Percentiles rank a stretch among this genome's conserved stretches.
Evolutionary conservation across 2,329 filamentous ascomycete species (phyloP).

Genomic region (Helotiales sp.): DNA sequence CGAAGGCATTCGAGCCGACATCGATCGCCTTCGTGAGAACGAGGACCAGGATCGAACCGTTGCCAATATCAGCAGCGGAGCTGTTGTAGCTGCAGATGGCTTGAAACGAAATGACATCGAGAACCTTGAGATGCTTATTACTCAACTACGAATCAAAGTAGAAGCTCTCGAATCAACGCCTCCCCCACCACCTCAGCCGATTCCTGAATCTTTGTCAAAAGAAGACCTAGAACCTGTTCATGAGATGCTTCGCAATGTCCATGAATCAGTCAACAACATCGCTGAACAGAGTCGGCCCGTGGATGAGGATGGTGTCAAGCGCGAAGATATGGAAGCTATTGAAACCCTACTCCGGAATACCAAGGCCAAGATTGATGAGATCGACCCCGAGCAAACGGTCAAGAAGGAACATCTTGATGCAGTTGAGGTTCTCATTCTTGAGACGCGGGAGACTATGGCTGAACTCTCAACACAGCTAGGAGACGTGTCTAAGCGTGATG

Average conservation of each 20-base stretch:
- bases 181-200: slow-evolving; percentile 41
- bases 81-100: slow-evolving; percentile 51
- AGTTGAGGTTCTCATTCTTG: slow-evolving; percentile 59
- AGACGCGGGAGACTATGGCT: slow-evolving; percentile 73
- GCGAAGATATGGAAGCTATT: slow-evolving; percentile 87
- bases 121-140: slow-evolving; percentile 80
- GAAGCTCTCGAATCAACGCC: slow-evolving; percentile 68
- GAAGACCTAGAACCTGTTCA: slow-evolving; percentile 58
- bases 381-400: slow-evolving; percentile 71
- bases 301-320: slow-evolving; percentile 56
- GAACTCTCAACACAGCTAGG: slow-evolving; percentile 68
- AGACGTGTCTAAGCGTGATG: slow-evolving; percentile 72
- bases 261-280: slow-evolving; percentile 56
- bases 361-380: slow-evolving; percentile 83
- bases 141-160: slow-evolving; percentile 80
- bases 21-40: slow-evolving; percentile 71
- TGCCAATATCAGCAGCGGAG: slow-evolving; percentile 49
- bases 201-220: slow-evolving; percentile 45
- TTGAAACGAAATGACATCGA: slow-evolving; percentile 75
- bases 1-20: slow-evolving; percentile 72
- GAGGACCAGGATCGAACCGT: slow-evolving; percentile 49
- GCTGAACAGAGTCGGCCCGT: slow-evolving; percentile 41
- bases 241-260: slow-evolving; percentile 53
- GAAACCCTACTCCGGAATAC: slow-evolving; percentile 89
- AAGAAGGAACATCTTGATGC: slow-evolving; percentile 62